A percentile compares a stretch with the other conserved stretches of the same genome.
These are phyloP conservation scores for Penicillium crystallinum DNA, from an alignment of 495 filamentous ascomycete genomes.

Conservation along the genomic window DNA sequence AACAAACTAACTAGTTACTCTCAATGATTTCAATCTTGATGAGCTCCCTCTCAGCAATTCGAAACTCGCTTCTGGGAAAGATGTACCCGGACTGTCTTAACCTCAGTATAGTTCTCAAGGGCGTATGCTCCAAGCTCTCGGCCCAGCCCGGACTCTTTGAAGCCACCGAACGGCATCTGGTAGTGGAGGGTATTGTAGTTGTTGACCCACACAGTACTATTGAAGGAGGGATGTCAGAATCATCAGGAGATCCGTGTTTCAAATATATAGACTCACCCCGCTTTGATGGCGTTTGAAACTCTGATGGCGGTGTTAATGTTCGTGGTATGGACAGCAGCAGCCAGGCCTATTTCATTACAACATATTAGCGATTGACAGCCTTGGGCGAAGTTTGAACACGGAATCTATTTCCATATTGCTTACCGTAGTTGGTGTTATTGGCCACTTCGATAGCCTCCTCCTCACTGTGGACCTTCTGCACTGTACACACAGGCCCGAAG, in stretches of 20 bases:
- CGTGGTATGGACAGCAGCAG: constrained; percentile 77
- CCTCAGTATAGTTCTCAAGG: constrained; percentile 74
- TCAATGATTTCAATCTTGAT: no score
- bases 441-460: constrained; percentile 67
- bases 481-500: constrained; percentile 81
- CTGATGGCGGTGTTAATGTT: constrained; percentile 79
- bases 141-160: constrained; percentile 85
- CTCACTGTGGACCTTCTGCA: constrained; percentile 74
- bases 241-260: neutral
- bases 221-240: neutral
- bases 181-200: constrained; percentile 60
- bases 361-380: no score
- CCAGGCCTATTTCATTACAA: constrained; percentile 46
- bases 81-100: constrained; percentile 45
- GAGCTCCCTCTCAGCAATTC: no score
- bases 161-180: constrained; percentile 76
- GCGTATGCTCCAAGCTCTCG: constrained; percentile 66
- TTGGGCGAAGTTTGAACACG: neutral
- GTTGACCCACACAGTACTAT: constrained; percentile 78
- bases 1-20: no score
- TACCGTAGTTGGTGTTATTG: constrained; percentile 66
- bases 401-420: neutral
- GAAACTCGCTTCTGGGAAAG: neutral
- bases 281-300: constrained; percentile 64
- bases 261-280: constrained; percentile 44